A percentile compares a stretch with the other conserved stretches of the same genome.
Conservation (phyloP, 179 eudicot species). For the Actinidia chinensis region DNA sequence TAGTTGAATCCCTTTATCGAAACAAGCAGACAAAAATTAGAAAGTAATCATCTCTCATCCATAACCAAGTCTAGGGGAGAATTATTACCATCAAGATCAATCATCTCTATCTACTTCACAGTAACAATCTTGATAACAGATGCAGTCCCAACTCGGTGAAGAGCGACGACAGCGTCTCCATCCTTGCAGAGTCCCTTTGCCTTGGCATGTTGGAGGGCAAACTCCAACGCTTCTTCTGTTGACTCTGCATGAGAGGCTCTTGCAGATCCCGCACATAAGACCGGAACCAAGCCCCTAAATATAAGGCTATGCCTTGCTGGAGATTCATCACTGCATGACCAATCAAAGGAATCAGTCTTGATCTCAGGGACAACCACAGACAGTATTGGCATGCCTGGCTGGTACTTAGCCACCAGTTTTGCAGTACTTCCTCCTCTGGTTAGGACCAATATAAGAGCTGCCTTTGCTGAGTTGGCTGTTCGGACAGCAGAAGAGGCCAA, state of each 20-base stretch:
- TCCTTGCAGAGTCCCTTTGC: conserved; percentile 36
- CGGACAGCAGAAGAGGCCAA: conserved; percentile 47
- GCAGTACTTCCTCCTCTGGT: conserved; percentile 49
- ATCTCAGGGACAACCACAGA: conserved; percentile 47
- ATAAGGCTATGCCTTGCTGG: conserved; percentile 44
- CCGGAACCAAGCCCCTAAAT: conserved; percentile 39
- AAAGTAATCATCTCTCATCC: not conserved
- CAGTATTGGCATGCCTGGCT: conserved; percentile 41
- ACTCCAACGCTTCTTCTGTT: conserved; percentile 42
- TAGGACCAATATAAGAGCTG: conserved; percentile 38
- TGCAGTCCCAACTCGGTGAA: conserved; percentile 44
- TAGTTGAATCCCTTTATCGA: not conserved
- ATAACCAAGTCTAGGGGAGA: not conserved
- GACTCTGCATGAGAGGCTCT: conserved; percentile 42
- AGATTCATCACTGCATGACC: conserved; percentile 43
- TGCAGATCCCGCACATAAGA: conserved; percentile 36
- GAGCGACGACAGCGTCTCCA: conserved; percentile 45
- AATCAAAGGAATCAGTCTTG: conserved; percentile 40
- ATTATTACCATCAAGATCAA: not conserved
- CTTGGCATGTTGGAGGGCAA: conserved; percentile 43
- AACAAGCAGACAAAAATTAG: not conserved
- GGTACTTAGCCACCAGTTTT: conserved; percentile 44
- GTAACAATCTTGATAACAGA: conserved; percentile 44
- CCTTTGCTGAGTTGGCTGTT: conserved; percentile 36
- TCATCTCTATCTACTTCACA: conserved; percentile 28